phyloP scores from a whole-genome alignment of 2,329 filamentous ascomycete genomes.

The Fusarium sp. region DNA sequence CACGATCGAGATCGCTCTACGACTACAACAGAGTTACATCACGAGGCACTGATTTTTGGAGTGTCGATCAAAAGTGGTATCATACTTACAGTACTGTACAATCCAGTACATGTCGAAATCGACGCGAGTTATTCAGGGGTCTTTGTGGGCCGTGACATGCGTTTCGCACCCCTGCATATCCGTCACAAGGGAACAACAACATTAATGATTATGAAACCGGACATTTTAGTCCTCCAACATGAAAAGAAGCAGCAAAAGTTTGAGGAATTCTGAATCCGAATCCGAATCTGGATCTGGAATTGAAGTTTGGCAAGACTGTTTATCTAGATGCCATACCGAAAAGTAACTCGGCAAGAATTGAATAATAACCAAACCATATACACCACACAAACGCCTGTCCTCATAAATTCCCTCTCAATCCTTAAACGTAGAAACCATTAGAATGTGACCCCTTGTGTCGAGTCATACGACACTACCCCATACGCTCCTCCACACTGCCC shows the following conservation, averaged over 20 bases:
- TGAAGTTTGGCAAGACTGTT: constrained; percentile 20
- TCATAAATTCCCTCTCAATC: constrained; percentile 11
- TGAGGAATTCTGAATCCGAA: constrained; percentile 2
- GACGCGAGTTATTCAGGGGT: constrained; percentile 32
- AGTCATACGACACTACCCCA: constrained; percentile 51
- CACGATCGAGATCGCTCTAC: not conserved
- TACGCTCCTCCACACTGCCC: constrained; percentile 71
- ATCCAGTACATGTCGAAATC: not conserved
- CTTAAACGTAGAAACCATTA: constrained; percentile 11
- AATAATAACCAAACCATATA: constrained; percentile 14
- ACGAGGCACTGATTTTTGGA: not conserved
- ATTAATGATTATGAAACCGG: constrained; percentile 10
- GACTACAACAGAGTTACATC: not conserved
- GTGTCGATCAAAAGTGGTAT: constrained; percentile 24
- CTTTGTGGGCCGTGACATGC: constrained; percentile 20
- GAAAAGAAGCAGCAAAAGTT: not conserved
- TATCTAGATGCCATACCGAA: constrained; percentile 23
- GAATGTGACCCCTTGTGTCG: constrained; percentile 2
- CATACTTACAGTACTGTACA: not conserved
- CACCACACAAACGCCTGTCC: constrained; percentile 25
- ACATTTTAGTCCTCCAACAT: constrained; percentile 3
- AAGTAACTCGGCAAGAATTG: constrained; percentile 18
- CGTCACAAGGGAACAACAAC: not conserved
- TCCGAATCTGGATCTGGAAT: constrained; percentile 1
- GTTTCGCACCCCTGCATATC: constrained; percentile 29